These are phyloP conservation scores for Debaryomyces robertsiae DNA, from an alignment of 1,139 yeast genomes.

Conservation along the genomic window DNA sequence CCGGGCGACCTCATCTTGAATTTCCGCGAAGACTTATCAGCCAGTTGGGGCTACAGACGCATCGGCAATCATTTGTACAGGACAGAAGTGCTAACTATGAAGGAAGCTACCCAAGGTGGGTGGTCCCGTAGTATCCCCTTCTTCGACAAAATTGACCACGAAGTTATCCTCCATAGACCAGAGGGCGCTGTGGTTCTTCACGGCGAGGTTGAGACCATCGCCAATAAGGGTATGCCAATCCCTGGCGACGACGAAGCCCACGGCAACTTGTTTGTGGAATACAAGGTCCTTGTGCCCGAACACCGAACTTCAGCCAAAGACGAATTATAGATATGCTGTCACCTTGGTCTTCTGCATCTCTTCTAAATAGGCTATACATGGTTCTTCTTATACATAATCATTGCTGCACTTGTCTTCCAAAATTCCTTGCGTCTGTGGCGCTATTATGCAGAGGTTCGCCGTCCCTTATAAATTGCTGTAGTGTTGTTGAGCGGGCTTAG, in stretches of 20 bases:
- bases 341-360: no score
- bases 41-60: conserved; percentile 84
- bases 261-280: conserved; percentile 79
- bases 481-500: no score
- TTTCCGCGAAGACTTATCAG: conserved; percentile 53
- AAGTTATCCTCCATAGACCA: conserved; percentile 49
- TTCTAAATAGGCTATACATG: no score
- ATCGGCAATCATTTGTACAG: conserved; percentile 74
- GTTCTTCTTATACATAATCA: neutral
- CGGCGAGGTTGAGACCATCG: conserved; percentile 71
- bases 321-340: conserved; percentile 22
- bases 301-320: conserved; percentile 16
- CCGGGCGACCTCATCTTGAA: conserved; percentile 77
- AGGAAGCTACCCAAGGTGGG: conserved; percentile 76
- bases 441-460: neutral
- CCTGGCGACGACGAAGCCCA: conserved; percentile 49
- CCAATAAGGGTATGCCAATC: conserved; percentile 86
- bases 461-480: neutral
- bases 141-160: conserved; percentile 59
- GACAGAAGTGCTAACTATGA: conserved; percentile 71
- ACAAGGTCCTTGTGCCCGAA: conserved; percentile 58
- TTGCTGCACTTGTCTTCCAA: neutral
- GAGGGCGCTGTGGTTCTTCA: conserved; percentile 54
- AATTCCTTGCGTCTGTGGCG: neutral
- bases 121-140: conserved; percentile 73